Evolutionary conservation across 371 early-diverging fungal genomes (phyloP).

Genomic region (Blastocladiella emersonii): DNA sequence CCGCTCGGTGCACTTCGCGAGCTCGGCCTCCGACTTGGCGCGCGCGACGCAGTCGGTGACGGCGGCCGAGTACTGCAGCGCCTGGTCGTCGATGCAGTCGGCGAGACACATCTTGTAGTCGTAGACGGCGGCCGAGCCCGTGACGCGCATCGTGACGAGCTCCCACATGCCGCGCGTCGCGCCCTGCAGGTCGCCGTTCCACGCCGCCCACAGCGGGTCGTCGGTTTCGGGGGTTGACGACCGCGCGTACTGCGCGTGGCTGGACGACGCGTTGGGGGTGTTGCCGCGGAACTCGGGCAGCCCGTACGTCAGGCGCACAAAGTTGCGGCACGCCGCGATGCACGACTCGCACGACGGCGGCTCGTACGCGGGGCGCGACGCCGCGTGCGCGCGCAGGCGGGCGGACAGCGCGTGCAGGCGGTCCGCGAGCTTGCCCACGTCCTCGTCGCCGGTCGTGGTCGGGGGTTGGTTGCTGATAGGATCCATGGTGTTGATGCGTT

Average conservation of each 20-base stretch:
- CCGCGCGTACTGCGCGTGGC: neutral
- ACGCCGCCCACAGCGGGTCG: neutral
- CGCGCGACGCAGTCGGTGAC: neutral
- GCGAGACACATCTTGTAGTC: slow-evolving; percentile 4
- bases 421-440: too few relatives aligned
- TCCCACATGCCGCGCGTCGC: neutral
- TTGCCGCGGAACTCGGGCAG: neutral
- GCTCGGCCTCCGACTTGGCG: neutral
- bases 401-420: neutral
- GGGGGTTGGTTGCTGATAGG: too few relatives aligned
- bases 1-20: neutral
- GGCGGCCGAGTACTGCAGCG: neutral
- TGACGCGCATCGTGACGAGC: neutral
- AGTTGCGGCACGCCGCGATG: slow-evolving; percentile 1
- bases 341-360: neutral
- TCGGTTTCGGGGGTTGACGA: neutral
- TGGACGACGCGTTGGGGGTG: neutral
- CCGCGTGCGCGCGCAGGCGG: neutral
- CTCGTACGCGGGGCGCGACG: neutral
- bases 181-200: neutral
- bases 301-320: slow-evolving; percentile 1
- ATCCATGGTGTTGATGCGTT: too few relatives aligned
- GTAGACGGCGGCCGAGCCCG: neutral
- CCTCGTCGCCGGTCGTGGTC: too few relatives aligned
- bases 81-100: slow-evolving; percentile 3